Percentiles rank a stretch among this genome's conserved stretches.
phyloP scores from a whole-genome alignment of 148 eudicot genomes.

The Bassia scoparia region DNA sequence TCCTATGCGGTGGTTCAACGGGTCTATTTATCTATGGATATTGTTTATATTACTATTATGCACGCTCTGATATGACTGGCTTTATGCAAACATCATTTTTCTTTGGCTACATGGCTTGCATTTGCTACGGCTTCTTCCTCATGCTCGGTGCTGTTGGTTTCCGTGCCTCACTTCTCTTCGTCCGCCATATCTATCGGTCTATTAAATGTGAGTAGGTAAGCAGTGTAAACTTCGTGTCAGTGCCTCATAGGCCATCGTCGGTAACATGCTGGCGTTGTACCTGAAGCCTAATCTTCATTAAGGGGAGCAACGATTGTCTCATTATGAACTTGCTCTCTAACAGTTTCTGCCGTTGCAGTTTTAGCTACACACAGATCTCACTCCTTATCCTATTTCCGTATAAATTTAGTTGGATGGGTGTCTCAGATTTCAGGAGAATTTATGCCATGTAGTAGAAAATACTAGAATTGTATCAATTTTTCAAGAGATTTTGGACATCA shows the following conservation, averaged over 20 bases:
- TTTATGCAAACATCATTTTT: conserved; percentile 40
- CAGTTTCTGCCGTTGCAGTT: conserved; percentile 21
- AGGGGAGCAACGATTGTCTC: conserved; percentile 16
- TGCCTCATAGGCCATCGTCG: conserved; percentile 12
- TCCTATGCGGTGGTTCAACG: conserved; percentile 36
- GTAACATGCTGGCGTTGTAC: conserved; percentile 10
- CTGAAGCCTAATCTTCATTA: conserved; percentile 1
- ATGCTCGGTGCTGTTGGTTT: conserved; percentile 39
- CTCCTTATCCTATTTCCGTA: background rate
- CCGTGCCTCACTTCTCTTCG: conserved; percentile 32
- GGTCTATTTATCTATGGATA: conserved; percentile 38
- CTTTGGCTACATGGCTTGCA: conserved; percentile 43
- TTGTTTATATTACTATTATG: conserved; percentile 37
- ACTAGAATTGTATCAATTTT: conserved; percentile 18
- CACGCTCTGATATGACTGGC: conserved; percentile 39
- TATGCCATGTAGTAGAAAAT: conserved; percentile 17
- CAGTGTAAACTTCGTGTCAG: conserved; percentile 11
- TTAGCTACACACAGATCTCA: conserved; percentile 8
- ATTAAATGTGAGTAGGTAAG: conserved; percentile 34
- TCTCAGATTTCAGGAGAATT: background rate
- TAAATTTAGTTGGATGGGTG: conserved; percentile 13
- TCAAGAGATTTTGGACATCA: conserved; percentile 20
- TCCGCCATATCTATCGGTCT: conserved; percentile 35
- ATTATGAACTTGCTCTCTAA: background rate
- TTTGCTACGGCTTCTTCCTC: conserved; percentile 41